Conservation (phyloP, 2,329 filamentous ascomycete genomes). For the Leptographium wingfieldii region DNA sequence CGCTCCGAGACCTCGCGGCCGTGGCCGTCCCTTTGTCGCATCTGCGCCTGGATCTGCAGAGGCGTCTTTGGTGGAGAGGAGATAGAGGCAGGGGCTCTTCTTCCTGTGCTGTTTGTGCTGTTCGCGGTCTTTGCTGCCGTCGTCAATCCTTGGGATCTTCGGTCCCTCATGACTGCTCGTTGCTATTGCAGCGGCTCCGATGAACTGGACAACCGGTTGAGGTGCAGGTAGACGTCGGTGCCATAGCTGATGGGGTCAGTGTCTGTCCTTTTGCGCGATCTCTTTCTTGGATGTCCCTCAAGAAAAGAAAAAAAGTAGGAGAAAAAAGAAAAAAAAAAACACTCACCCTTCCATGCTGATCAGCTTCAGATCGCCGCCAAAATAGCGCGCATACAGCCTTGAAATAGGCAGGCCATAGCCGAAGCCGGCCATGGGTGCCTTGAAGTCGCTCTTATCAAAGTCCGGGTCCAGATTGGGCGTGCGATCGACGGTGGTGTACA, state of each 20-base stretch:
- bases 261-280: too few relatives aligned
- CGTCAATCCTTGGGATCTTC: slow-evolving; percentile 55
- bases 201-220: slow-evolving; percentile 88
- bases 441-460: slow-evolving; percentile 98
- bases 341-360: slow-evolving; percentile 98
- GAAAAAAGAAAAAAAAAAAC: background rate
- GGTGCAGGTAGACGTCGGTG: slow-evolving; percentile 94
- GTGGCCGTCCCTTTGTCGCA: slow-evolving; percentile 46
- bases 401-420: slow-evolving; percentile 96
- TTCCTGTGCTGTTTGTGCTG: slow-evolving; percentile 1
- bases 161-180: slow-evolving; percentile 80
- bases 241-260: slow-evolving; percentile 55
- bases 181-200: slow-evolving; percentile 94
- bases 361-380: slow-evolving; percentile 90
- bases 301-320: background rate
- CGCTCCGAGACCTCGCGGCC: slow-evolving; percentile 65
- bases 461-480: slow-evolving; percentile 92
- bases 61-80: slow-evolving; percentile 17
- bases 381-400: slow-evolving; percentile 87
- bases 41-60: slow-evolving; percentile 46
- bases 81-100: background rate
- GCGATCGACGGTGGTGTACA: slow-evolving; percentile 97
- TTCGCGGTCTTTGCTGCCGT: slow-evolving; percentile 16
- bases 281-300: too few relatives aligned
- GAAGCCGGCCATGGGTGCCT: slow-evolving; percentile 97